Base-by-base conservation (phyloP, 257 asterid genomes). In the Solanum pimpinellifolium region DNA sequence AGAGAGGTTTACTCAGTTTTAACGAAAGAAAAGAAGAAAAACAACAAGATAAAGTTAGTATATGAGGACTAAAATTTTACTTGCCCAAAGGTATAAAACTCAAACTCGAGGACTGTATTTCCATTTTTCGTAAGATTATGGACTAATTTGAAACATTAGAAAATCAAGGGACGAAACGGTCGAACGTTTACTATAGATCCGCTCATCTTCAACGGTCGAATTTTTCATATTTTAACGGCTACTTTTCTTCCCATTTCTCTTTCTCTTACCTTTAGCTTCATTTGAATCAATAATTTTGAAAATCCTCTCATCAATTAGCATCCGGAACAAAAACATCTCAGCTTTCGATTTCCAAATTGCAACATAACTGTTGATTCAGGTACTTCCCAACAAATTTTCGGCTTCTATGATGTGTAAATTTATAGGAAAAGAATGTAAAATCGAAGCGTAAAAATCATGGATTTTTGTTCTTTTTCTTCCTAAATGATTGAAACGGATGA, bases 181-280 rank as follows among this genome's bases (percentile, higher is more conserved):
- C 85, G 85, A 81, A 49, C 85, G 85, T 81, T 81, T 49, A 69
- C 86, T 84, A 83, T 72, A 85, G 9, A 41, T 77, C 84, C 70
- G 83, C 91, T 66, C 85, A 62, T 80, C 46, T 56, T 86, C 90
- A 89, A 91, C 91, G 91, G 91, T 91, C 93, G 89, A 91, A 33
- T 91, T 86, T 72, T 27, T 49, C 69, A 29, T 81, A 49, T 29
- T 49, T 25, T 56, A 86, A 88, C 91, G 88, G 88, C 90, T 88
- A 87, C 65, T 84, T 74, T 88, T 33, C 52, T 82, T 49, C 87
- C 56, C 59, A n/a, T 56, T 37, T 41, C 69, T 72, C 78, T 65
- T 7, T 25, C 89, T 60, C 52, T 37, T 84, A 33, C 60, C 76
- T 12, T 88, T 46, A 72, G 83, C 85, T 77, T 47, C 88, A 47